phyloP scores from a whole-genome alignment of 1,139 yeast species.

The Candida gigantensis region DNA sequence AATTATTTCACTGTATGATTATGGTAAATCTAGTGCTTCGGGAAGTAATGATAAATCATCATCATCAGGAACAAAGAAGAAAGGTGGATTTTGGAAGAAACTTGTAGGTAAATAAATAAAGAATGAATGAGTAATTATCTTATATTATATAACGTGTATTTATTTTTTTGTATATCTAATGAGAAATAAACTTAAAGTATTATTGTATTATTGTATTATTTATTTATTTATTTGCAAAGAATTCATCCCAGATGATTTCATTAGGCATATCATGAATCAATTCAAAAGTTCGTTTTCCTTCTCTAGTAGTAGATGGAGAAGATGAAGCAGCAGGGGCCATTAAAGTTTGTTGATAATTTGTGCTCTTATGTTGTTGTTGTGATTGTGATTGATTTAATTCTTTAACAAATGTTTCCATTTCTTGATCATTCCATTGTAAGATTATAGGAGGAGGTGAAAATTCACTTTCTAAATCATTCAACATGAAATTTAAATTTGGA shows the following conservation, averaged over 20 bases:
- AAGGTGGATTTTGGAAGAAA: too few relatives aligned
- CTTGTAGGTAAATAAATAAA: too few relatives aligned
- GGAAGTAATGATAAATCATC: constrained; percentile 8
- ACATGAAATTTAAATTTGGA: too few relatives aligned
- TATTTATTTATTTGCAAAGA: constrained; percentile 44
- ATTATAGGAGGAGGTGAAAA: constrained; percentile 4
- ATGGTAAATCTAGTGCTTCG: too few relatives aligned
- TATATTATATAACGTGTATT: background rate
- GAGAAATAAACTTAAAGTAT: too few relatives aligned
- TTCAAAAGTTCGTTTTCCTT: constrained; percentile 59
- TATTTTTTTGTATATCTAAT: too few relatives aligned
- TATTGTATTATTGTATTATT: too few relatives aligned
- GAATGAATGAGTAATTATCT: too few relatives aligned
- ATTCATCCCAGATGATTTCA: constrained; percentile 78
- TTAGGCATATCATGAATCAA: constrained; percentile 66
- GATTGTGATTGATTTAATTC: constrained; percentile 43
- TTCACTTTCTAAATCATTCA: too few relatives aligned
- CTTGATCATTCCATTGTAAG: constrained; percentile 18
- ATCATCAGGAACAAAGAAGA: too few relatives aligned
- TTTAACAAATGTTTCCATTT: constrained; percentile 45
- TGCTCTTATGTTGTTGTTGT: constrained; percentile 3
- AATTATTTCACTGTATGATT: background rate
- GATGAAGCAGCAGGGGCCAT: constrained; percentile 10
- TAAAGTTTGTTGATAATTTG: too few relatives aligned
- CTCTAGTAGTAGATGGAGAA: constrained; percentile 24